Evolutionary conservation across 805 yeast genomes (phyloP), one percentile per base, ranked within the genome.

Genomic region (Metschnikowia peoriensis): DNA sequence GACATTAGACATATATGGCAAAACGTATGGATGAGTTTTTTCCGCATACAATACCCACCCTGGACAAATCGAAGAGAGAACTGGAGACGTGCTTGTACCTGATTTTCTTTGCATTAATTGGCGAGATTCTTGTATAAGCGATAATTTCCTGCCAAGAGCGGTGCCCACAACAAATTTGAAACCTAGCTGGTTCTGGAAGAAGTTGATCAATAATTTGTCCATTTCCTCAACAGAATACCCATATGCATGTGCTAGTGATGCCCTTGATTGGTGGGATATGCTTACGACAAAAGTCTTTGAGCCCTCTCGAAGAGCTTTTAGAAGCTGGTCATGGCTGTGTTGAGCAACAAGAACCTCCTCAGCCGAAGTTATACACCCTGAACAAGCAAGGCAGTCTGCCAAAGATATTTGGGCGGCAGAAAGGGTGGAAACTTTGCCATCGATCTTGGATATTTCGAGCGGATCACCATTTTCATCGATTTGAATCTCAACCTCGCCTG

Each of bases 341-440:
- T 89, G 86, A 1, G 96, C 89, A 40, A 94, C 87, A 44, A 94
- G 72, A 7, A 94, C 90, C 56, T 93, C 97, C 66, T 94, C 99
- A n/a, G 97, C 96, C 5, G 97, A 88, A 0, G 99, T 94, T 50
- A 94, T 90, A 68, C 99, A 94, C 0, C 99, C 99, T 8, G 96
- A 84, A 65, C 99, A 94, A 0, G 99, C 99, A 49, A 94, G 74
- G 69, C 99, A 94, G 72, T 94, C 99, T 16, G 91, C 85, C 47
- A 94, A 71, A 1, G 94, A 87, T 44, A 94, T 93, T 57, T 88
- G 93, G 0, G 97, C 98, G 48, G 90, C 84, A 28, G 85, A 79
- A 7, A 90, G 72, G 16, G 75, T 72, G 37, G 78, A 75, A 4
- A 76, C 64, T 6, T 72, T 71, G 27, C 82, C 84, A 54, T 82